Conservation (phyloP, 495 filamentous ascomycete species). For the Trichocladium antarcticum region DNA sequence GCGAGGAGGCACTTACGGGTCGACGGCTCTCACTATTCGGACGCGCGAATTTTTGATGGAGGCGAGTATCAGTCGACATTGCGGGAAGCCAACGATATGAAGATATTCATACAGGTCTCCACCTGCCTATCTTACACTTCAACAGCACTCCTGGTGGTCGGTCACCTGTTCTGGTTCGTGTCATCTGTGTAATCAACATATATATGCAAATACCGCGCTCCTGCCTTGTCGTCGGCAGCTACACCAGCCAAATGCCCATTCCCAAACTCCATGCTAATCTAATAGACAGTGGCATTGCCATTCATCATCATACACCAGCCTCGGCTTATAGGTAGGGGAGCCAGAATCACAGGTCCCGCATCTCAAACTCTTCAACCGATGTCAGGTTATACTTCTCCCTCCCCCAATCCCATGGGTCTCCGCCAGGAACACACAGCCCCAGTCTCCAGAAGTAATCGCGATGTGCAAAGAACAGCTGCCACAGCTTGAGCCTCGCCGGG, state of each 20-base stretch:
- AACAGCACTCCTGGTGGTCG: too few species aligned
- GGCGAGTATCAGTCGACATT: too few species aligned
- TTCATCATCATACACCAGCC: neutral
- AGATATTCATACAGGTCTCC: too few species aligned
- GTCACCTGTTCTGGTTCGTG: too few species aligned
- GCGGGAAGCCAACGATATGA: too few species aligned
- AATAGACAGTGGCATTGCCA: neutral
- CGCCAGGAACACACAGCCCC: slow-evolving; percentile 79
- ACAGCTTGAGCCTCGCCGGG: slow-evolving; percentile 57
- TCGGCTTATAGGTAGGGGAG: neutral
- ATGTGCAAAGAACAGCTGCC: slow-evolving; percentile 91
- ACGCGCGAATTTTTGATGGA: too few species aligned
- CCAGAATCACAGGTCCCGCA: slow-evolving; percentile 10
- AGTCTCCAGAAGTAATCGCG: slow-evolving; percentile 93
- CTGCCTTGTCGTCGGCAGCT: too few species aligned
- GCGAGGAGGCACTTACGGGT: too few species aligned
- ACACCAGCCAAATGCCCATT: neutral
- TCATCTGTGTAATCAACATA: too few species aligned
- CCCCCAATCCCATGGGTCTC: slow-evolving; percentile 59
- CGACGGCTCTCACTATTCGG: too few species aligned
- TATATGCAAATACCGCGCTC: too few species aligned
- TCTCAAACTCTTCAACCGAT: neutral
- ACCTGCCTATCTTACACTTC: too few species aligned
- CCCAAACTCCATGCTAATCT: slow-evolving; percentile 4
- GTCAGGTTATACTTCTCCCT: slow-evolving; percentile 34